These are phyloP conservation scores for Auricularia sp. DNA, from an alignment of 768 basidiomycete species.

Conservation along the genomic window DNA sequence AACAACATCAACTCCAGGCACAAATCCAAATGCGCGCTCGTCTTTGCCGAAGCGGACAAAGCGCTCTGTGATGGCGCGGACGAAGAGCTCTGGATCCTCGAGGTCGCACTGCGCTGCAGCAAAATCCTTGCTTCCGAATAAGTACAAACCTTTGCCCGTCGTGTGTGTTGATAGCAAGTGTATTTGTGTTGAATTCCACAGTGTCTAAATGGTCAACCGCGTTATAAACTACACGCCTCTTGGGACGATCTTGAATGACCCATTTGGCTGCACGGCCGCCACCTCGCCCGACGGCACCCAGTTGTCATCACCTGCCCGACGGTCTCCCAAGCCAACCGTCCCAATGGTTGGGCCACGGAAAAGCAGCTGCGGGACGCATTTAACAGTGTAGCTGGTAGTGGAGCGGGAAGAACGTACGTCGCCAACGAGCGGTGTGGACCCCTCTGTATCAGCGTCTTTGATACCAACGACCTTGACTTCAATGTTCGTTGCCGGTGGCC, in stretches of 20 bases:
- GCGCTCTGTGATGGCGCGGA: constrained; percentile 93
- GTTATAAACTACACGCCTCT: not conserved
- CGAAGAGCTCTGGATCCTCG: constrained; percentile 90
- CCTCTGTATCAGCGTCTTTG: constrained; percentile 53
- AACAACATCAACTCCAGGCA: constrained; percentile 69
- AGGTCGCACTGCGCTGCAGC: constrained; percentile 71
- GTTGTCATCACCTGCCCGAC: constrained; percentile 26
- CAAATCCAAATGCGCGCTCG: constrained; percentile 71
- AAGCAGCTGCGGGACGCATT: constrained; percentile 14
- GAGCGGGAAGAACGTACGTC: constrained; percentile 21
- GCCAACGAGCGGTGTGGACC: constrained; percentile 56
- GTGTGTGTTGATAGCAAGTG: not conserved
- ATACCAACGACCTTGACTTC: constrained; percentile 71
- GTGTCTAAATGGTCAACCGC: not conserved
- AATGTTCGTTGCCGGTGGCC: constrained; percentile 76
- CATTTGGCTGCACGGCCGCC: constrained; percentile 52
- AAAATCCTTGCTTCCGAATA: constrained; percentile 24
- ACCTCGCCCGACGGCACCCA: constrained; percentile 38
- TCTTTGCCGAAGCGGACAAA: constrained; percentile 92
- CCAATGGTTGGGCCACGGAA: constrained; percentile 72
- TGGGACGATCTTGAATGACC: constrained; percentile 39
- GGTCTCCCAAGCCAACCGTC: constrained; percentile 28
- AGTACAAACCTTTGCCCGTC: not conserved
- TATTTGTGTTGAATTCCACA: not conserved
- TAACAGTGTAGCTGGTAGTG: not conserved